Evolutionary conservation across 2,329 filamentous ascomycete species (phyloP).

Genomic region (Botrytis elliptica): DNA sequence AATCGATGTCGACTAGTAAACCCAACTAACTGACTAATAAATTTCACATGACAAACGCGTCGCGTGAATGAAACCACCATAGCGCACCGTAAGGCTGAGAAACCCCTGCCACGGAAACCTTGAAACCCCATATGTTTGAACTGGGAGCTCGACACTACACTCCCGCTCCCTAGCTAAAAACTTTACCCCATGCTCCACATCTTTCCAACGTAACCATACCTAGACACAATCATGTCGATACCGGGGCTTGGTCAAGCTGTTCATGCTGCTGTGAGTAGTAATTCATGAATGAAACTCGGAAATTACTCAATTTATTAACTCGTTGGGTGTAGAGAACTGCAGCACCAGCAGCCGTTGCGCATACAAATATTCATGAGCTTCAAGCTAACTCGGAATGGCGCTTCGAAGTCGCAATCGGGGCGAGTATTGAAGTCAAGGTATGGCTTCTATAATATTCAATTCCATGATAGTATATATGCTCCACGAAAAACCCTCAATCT

Average conservation of each 20-base stretch:
- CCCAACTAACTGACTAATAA: not conserved
- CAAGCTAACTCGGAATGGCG: slow-evolving; percentile 72
- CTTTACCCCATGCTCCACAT: slow-evolving; percentile 20
- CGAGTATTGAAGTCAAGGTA: slow-evolving; percentile 54
- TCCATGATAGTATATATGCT: not conserved
- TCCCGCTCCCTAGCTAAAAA: slow-evolving; percentile 16
- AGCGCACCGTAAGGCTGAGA: slow-evolving; percentile 12
- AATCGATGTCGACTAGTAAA: not conserved
- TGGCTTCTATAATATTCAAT: slow-evolving; percentile 16
- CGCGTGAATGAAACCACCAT: not conserved
- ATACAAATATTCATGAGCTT: slow-evolving; percentile 52
- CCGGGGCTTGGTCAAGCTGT: slow-evolving; percentile 70
- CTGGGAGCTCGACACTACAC: slow-evolving; percentile 6
- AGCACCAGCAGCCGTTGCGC: slow-evolving; percentile 39
- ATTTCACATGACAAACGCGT: not conserved
- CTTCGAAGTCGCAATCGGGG: slow-evolving; percentile 65
- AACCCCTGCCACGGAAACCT: slow-evolving; percentile 8
- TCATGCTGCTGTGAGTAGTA: slow-evolving; percentile 49
- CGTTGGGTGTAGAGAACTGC: slow-evolving; percentile 30
- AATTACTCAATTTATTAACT: slow-evolving; percentile 23
- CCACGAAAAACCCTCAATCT: slow-evolving; percentile 23
- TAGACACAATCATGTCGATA: slow-evolving; percentile 60
- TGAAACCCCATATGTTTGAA: slow-evolving; percentile 19
- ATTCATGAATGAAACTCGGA: not conserved
- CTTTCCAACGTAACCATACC: not conserved